Conservation (phyloP, 345 rosid species). For the Lepidium sativum region DNA sequence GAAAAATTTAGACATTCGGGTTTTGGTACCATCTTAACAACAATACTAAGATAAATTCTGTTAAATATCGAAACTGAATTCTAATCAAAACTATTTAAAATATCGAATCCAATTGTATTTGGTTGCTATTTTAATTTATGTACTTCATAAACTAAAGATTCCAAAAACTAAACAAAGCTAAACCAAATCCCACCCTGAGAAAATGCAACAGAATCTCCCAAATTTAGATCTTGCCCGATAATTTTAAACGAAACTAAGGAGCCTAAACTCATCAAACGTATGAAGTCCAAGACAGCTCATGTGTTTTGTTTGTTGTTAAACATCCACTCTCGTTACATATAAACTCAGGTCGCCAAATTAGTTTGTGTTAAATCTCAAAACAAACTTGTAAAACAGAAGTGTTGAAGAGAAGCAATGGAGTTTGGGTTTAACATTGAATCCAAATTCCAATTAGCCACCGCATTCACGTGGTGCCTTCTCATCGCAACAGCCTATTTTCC, state of each 20-base stretch:
- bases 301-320: not conserved
- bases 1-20: no score
- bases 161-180: no score
- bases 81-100: no score
- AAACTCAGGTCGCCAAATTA: not conserved
- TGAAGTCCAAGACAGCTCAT: slow-evolving; percentile 1
- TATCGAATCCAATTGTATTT: no score
- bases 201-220: not conserved
- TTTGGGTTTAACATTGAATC: not conserved
- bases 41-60: no score
- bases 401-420: slow-evolving; percentile 6
- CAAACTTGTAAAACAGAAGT: not conserved
- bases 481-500: not conserved
- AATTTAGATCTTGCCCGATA: not conserved
- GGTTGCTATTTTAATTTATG: no score
- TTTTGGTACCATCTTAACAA: no score
- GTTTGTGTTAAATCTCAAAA: not conserved
- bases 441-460: not conserved
- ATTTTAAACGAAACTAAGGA: not conserved
- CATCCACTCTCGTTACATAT: not conserved
- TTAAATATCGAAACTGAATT: no score
- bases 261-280: not conserved
- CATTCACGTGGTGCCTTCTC: slow-evolving; percentile 21
- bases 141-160: no score
- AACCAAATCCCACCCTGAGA: not conserved